These are phyloP conservation scores for Prunus davidiana DNA, from an alignment of 306 rosid genomes.

Conservation along the genomic window DNA sequence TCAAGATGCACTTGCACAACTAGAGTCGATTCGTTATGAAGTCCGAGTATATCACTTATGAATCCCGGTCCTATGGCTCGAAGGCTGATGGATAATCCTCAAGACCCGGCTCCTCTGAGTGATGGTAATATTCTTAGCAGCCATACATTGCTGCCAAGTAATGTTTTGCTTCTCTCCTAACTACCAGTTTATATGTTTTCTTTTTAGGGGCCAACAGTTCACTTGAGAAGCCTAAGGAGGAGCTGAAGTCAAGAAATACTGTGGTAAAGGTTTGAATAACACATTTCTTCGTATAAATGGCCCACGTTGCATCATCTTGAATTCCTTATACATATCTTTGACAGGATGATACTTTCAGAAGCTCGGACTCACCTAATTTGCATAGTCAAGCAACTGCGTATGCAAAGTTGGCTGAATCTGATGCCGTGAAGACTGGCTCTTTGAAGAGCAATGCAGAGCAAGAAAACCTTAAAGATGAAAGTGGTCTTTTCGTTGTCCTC, in stretches of 20 bases:
- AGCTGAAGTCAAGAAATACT: constrained; percentile 18
- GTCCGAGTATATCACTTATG: constrained; percentile 59
- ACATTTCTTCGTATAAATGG: not conserved
- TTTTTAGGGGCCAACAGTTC: constrained; percentile 1
- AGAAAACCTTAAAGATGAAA: constrained; percentile 32
- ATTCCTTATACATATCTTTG: not conserved
- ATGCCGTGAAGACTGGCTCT: constrained; percentile 37
- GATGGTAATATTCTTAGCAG: constrained; percentile 13
- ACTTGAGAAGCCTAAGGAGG: constrained; percentile 16
- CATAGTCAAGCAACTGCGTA: constrained; percentile 68
- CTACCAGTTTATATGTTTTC: not conserved
- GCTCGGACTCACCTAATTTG: constrained; percentile 41
- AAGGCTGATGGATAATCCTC: constrained; percentile 51
- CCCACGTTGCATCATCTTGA: not conserved
- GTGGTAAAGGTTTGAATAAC: constrained; percentile 28
- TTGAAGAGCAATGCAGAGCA: constrained; percentile 29
- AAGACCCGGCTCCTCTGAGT: not conserved
- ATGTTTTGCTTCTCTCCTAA: constrained; percentile 7
- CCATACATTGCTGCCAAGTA: not conserved
- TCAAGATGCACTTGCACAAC: constrained; percentile 75
- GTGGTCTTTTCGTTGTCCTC: constrained; percentile 36
- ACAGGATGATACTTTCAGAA: constrained; percentile 37
- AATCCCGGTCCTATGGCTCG: constrained; percentile 73
- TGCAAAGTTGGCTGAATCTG: constrained; percentile 73
- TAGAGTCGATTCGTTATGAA: constrained; percentile 85